phyloP scores from a whole-genome alignment of 371 early-diverging fungal species.

The Actinomortierella wolfii region DNA sequence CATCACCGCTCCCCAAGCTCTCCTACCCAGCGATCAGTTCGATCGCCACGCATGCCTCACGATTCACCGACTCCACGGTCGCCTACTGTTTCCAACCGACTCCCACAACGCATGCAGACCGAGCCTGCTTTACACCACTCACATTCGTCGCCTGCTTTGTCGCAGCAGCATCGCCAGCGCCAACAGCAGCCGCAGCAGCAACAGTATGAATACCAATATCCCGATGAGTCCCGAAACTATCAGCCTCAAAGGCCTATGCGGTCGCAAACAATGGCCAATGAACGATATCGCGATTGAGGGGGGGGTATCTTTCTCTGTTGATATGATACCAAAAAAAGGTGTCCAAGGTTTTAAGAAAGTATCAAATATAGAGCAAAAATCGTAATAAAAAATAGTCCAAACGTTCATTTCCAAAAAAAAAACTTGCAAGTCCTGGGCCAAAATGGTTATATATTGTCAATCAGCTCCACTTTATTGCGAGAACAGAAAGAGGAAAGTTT shows the following conservation, averaged over 20 bases:
- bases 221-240: neutral
- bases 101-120: neutral
- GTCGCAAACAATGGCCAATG: neutral
- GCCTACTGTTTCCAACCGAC: neutral
- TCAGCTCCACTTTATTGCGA: neutral
- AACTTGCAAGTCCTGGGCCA: no score
- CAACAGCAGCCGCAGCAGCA: conserved; percentile 6
- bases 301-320: neutral
- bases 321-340: no score
- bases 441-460: conserved; percentile 4
- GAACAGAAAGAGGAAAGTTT: no score
- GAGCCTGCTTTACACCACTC: neutral
- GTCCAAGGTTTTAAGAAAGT: no score
- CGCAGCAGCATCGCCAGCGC: neutral
- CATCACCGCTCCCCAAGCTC: no score
- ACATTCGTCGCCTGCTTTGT: neutral
- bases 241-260: conserved; percentile 3
- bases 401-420: no score
- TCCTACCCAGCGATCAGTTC: neutral
- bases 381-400: no score
- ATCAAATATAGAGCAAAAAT: no score
- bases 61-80: neutral
- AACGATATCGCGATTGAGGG: neutral
- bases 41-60: neutral
- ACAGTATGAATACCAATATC: neutral